Conservation (phyloP, 495 filamentous ascomycete genomes). For the Aspergillus mulundensis region DNA sequence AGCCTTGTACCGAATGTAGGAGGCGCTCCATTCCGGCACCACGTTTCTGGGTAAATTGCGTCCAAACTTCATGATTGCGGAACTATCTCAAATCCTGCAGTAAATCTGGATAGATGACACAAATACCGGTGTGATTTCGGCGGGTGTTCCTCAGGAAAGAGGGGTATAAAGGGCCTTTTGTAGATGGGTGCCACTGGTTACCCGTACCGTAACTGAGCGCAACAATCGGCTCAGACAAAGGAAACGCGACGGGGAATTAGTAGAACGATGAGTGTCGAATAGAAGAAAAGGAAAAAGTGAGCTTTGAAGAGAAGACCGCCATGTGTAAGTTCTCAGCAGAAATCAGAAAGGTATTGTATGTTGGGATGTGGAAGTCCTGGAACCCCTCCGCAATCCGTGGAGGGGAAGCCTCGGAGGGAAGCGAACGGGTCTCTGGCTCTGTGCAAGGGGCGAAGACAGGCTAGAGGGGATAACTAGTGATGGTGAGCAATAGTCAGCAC, state of each 20-base stretch:
- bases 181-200: neutral
- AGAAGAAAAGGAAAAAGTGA: slow-evolving; percentile 10
- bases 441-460: neutral
- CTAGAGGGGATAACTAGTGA: neutral
- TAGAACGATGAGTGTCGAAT: slow-evolving; percentile 1
- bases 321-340: slow-evolving; percentile 21
- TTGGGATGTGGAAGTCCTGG: slow-evolving; percentile 12
- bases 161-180: neutral
- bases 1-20: slow-evolving; percentile 94
- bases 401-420: neutral
- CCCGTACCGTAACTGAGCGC: neutral
- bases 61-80: slow-evolving; percentile 73
- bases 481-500: slow-evolving; percentile 12
- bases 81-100: neutral
- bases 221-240: neutral
- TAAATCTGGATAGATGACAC: neutral
- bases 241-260: slow-evolving; percentile 3
- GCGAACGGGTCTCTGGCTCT: neutral
- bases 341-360: slow-evolving; percentile 1
- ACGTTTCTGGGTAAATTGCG: slow-evolving; percentile 84
- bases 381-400: slow-evolving; percentile 1
- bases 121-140: neutral
- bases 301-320: slow-evolving; percentile 15
- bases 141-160: neutral
- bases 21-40: slow-evolving; percentile 90